phyloP scores from a whole-genome alignment of 208 protist genomes.

The Spironucleus salmonicida region DNA sequence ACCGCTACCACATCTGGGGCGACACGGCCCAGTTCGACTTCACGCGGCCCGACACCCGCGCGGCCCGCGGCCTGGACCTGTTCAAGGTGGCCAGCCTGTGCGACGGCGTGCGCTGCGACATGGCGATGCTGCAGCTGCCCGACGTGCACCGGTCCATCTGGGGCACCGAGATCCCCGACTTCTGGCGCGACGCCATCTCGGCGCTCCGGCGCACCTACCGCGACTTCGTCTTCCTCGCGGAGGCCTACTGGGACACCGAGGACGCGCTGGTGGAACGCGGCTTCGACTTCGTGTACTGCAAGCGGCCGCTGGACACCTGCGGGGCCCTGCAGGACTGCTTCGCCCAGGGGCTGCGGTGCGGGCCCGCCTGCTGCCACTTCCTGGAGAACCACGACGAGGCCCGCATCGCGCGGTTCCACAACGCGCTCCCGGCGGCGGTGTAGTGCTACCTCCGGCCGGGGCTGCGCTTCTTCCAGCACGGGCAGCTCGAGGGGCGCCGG shows the following conservation, averaged over 20 bases:
- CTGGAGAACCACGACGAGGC: slow-evolving; percentile 42
- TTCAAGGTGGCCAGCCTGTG: slow-evolving; percentile 41
- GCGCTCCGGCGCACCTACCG: slow-evolving; percentile 47
- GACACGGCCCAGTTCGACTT: slow-evolving; percentile 57
- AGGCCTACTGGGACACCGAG: slow-evolving; percentile 46
- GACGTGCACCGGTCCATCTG: slow-evolving; percentile 48
- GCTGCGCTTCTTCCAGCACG: slow-evolving; percentile 22
- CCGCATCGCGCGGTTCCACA: background rate
- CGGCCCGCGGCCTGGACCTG: background rate
- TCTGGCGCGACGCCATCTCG: slow-evolving; percentile 50
- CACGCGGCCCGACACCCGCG: slow-evolving; percentile 37
- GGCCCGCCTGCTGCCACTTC: slow-evolving; percentile 45
- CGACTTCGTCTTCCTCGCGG: slow-evolving; percentile 51
- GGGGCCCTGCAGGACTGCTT: background rate
- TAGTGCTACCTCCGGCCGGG: too few species aligned
- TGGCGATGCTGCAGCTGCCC: slow-evolving; percentile 55
- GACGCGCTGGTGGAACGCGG: slow-evolving; percentile 43
- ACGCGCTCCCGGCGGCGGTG: too few species aligned
- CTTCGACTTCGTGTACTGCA: slow-evolving; percentile 59
- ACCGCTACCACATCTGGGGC: slow-evolving; percentile 27
- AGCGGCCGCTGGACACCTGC: background rate
- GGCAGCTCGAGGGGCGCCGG: slow-evolving; percentile 24
- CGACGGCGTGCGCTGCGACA: slow-evolving; percentile 56
- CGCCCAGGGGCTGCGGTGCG: background rate
- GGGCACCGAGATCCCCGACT: slow-evolving; percentile 42